Evolutionary conservation across 2,329 filamentous ascomycete genomes (phyloP), one percentile per base, ranked within the genome.

Genomic region (Monosporascus cannonballus): DNA sequence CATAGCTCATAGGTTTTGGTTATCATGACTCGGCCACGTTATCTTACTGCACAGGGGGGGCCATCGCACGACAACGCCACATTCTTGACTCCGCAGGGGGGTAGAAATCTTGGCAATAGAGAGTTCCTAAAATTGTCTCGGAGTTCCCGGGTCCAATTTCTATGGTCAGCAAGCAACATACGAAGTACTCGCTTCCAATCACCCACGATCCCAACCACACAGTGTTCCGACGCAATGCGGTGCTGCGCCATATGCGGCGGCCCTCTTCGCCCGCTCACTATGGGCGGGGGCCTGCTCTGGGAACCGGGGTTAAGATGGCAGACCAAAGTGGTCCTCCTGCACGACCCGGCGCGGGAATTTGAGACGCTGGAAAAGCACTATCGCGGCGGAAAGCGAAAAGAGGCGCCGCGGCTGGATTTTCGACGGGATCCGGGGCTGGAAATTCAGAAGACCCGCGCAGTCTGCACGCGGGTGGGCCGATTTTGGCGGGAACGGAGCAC

Each of bases 301-400:
- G 42, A 18, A n/a, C 34, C 18, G 14, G 45, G 37, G 15, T 15
- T 49, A 25, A 51, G 25, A 27, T 62, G 59, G 61, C 56, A 54
- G 51, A 30, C 46, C 2, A 36, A 56, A 9, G 52, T 50, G 9
- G 47, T 61, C 22, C 47, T 63, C 2, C 55, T 63, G 24, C 58
- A 53, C 41, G 59, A 61, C 46, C 57, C 59, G 11, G 51, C 41
- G 6, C 37, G 50, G 11, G 56, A 62, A 50, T 59, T 62, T 18
- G 59, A 61, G 25, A 50, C 47, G 6, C 38, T 56, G 3, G 53
- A 56, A 46, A 36, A 48, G 48, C 54, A 61, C 22, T 57, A 61
- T 49, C 41, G 48, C 25, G 59, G 51, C 7, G 59, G 59, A 30
- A 61, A 61, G 51, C 42, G 47, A 20, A 48, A 27, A 22, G 39